Conservation (phyloP, 2,329 filamentous ascomycete genomes). For the Phialophora tarda region DNA sequence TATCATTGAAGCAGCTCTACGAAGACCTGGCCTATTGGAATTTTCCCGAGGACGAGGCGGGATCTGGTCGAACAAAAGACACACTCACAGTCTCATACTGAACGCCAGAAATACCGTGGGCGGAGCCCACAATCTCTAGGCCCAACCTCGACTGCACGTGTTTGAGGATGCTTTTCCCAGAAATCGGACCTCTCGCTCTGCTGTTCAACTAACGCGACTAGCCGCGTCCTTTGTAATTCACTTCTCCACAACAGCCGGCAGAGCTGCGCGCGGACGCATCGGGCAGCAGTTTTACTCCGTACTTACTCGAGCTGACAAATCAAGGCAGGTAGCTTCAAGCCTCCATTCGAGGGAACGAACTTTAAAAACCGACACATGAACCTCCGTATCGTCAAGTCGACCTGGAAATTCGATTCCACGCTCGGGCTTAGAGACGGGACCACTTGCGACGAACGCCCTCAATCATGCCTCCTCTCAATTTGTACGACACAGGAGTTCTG, state of each 20-base stretch:
- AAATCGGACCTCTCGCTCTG: neutral
- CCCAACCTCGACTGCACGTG: neutral
- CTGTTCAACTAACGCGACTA: neutral
- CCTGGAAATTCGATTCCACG: neutral
- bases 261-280: neutral
- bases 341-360: neutral
- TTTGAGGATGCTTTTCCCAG: neutral
- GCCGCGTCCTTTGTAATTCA: neutral
- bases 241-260: neutral
- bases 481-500: constrained; percentile 49
- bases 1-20: neutral
- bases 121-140: neutral
- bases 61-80: neutral
- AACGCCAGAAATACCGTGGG: neutral
- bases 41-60: no score
- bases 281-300: neutral
- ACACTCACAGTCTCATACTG: neutral
- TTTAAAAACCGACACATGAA: neutral
- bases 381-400: neutral
- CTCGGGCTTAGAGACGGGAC: neutral
- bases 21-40: neutral
- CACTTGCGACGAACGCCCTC: neutral
- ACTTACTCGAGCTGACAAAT: constrained; percentile 4
- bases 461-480: constrained; percentile 23
- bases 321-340: neutral